These are phyloP conservation scores for Phytopythium vexans DNA, from an alignment of 352 stramenopile species.

Conservation along the genomic window DNA sequence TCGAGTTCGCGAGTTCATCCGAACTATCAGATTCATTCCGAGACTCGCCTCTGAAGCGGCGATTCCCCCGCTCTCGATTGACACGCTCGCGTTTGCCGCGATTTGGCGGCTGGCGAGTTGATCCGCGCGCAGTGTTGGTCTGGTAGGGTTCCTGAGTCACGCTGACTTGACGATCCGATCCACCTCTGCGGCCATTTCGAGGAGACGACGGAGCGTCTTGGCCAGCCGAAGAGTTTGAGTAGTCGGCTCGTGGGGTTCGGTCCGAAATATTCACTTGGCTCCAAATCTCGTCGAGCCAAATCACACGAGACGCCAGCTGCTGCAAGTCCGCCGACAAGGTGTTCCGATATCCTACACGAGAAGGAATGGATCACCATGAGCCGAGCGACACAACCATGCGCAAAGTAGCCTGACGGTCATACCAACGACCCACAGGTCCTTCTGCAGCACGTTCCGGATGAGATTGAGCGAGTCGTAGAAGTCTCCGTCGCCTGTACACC, in stretches of 20 bases:
- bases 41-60: too few species aligned
- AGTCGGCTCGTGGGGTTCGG: too few species aligned
- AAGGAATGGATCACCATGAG: neutral
- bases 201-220: neutral
- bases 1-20: too few species aligned
- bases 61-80: too few species aligned
- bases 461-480: constrained; percentile 85
- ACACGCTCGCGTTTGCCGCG: neutral
- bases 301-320: constrained; percentile 66
- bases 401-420: constrained; percentile 8
- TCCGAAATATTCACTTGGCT: constrained; percentile 23
- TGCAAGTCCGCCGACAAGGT: constrained; percentile 78
- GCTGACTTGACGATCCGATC: neutral
- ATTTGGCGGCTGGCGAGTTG: constrained; percentile 1
- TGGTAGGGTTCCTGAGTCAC: neutral
- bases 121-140: neutral
- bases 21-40: too few species aligned
- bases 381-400: neutral
- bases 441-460: constrained; percentile 77
- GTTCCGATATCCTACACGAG: constrained; percentile 51
- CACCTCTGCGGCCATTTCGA: neutral
- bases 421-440: constrained; percentile 87
- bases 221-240: neutral
- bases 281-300: constrained; percentile 78
- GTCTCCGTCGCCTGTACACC: constrained; percentile 66